These are phyloP conservation scores for Penicillium taxi DNA, from an alignment of 495 filamentous ascomycete genomes.

Conservation along the genomic window DNA sequence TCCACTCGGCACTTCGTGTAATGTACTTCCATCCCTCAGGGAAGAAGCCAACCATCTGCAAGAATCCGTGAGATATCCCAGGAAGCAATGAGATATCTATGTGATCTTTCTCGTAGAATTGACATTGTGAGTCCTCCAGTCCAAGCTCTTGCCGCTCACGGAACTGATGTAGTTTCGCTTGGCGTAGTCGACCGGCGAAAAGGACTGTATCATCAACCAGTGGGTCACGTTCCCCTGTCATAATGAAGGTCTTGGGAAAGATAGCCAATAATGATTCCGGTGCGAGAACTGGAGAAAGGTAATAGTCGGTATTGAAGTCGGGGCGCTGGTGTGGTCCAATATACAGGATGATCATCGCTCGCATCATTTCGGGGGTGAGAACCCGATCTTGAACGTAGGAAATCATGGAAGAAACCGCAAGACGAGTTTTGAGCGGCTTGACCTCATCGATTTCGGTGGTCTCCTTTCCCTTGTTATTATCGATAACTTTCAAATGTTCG, in stretches of 20 bases:
- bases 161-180: slow-evolving; percentile 68
- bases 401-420: slow-evolving; percentile 92
- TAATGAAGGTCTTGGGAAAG: slow-evolving; percentile 87
- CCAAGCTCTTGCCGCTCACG: slow-evolving; percentile 55
- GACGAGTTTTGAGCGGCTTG: slow-evolving; percentile 68
- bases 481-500: slow-evolving; percentile 17
- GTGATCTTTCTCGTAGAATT: slow-evolving; percentile 66
- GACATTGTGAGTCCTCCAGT: slow-evolving; percentile 39
- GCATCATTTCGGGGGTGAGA: slow-evolving; percentile 95
- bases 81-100: slow-evolving; percentile 80
- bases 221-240: slow-evolving; percentile 92
- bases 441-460: slow-evolving; percentile 43
- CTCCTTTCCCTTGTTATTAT: slow-evolving; percentile 22
- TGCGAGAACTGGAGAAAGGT: slow-evolving; percentile 81
- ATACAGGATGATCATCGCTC: slow-evolving; percentile 97
- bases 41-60: slow-evolving; percentile 81
- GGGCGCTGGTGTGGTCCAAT: slow-evolving; percentile 88
- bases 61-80: slow-evolving; percentile 82
- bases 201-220: slow-evolving; percentile 95
- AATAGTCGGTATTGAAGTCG: slow-evolving; percentile 84
- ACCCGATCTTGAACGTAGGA: slow-evolving; percentile 97
- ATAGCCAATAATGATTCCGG: slow-evolving; percentile 71
- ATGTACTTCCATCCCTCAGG: slow-evolving; percentile 82
- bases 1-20: slow-evolving; percentile 65
- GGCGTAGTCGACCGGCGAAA: slow-evolving; percentile 77